phyloP scores from a whole-genome alignment of 2,329 filamentous ascomycete genomes.

The Microthyrium microscopicum region DNA sequence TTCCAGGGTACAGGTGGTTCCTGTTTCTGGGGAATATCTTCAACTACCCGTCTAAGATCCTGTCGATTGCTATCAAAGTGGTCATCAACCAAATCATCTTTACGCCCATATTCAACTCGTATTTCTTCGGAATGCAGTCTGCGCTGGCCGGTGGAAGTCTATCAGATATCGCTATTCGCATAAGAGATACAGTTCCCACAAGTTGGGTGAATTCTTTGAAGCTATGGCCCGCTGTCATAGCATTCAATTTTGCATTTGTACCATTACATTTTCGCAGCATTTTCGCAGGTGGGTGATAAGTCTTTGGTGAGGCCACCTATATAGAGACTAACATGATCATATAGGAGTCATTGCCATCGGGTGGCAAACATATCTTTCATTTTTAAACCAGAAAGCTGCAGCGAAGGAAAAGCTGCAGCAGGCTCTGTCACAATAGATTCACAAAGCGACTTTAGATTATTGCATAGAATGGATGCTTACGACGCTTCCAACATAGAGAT shows the following conservation, averaged over 20 bases:
- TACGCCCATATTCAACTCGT: constrained; percentile 46
- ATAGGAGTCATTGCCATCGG: constrained; percentile 57
- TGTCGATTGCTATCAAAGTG: constrained; percentile 64
- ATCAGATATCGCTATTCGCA: constrained; percentile 48
- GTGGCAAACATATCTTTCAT: constrained; percentile 84
- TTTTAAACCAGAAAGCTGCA: constrained; percentile 60
- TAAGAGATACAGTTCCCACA: constrained; percentile 58
- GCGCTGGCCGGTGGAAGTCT: constrained; percentile 42
- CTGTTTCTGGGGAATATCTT: constrained; percentile 62
- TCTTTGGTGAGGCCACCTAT: background rate
- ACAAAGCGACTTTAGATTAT: too few relatives aligned
- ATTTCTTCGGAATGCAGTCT: constrained; percentile 35
- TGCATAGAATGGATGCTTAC: too few relatives aligned
- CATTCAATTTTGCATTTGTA: constrained; percentile 74
- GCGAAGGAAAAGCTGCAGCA: constrained; percentile 17
- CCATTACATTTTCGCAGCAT: constrained; percentile 63
- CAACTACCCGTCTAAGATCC: constrained; percentile 59
- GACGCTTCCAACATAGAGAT: too few relatives aligned
- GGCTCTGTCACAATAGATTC: too few relatives aligned
- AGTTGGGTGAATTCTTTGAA: constrained; percentile 68
- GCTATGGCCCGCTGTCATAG: constrained; percentile 76
- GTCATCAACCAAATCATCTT: constrained; percentile 64
- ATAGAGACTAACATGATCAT: background rate
- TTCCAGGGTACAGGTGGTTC: constrained; percentile 73
- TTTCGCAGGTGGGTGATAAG: constrained; percentile 39